Evolutionary conservation across 2,329 filamentous ascomycete genomes (phyloP), one percentile per base, ranked within the genome.

Genomic region (Alternaria postmessia): DNA sequence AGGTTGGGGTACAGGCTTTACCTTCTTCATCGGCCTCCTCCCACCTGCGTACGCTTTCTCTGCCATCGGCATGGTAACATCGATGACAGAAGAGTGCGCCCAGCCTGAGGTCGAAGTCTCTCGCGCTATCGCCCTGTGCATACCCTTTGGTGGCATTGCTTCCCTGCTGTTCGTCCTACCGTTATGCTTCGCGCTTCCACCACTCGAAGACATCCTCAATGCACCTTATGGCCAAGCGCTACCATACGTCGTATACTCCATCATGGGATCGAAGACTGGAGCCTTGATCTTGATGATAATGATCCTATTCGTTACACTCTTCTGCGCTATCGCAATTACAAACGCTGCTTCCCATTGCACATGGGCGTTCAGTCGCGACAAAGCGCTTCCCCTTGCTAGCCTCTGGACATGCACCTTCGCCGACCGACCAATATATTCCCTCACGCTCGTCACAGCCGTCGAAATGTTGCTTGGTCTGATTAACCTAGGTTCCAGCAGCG

Each of bases 291-390:
- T 26, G 24, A 26, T 26, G 24, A 8, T 84, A 66, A 76, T 86
- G 11, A 80, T 86, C 8, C 73, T 86, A 2, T 75, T 80, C 4
- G 78, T 86, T 57, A 84, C 81, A 0, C 72, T 86, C 44, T 86
- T 86, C 73, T 86, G 84, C 75, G 82, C 80, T 30, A 85, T 87
- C 63, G 81, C 79, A 42, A 85, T 85, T 63, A 85, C 84, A 1
- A 79, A 81, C 2, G 84, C 84, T 0, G 84, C 84, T 1, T 83
- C 81, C 0, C 75, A 77, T 51, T 79, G 76, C 18, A 82, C 81
- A 12, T 83, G 81, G 80, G 82, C 82, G 0, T 80, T 82, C 43
- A 80, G 81, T 5, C 75, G 81, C 28, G 81, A 83, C 52, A 73
- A 80, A 34, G 82, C 81, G 5, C 66, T 83, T 39, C 81, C 81